Percentiles rank a stretch among this genome's conserved stretches.
Evolutionary conservation across 306 rosid genomes (phyloP).

Genomic region (Potentilla sterilis): DNA sequence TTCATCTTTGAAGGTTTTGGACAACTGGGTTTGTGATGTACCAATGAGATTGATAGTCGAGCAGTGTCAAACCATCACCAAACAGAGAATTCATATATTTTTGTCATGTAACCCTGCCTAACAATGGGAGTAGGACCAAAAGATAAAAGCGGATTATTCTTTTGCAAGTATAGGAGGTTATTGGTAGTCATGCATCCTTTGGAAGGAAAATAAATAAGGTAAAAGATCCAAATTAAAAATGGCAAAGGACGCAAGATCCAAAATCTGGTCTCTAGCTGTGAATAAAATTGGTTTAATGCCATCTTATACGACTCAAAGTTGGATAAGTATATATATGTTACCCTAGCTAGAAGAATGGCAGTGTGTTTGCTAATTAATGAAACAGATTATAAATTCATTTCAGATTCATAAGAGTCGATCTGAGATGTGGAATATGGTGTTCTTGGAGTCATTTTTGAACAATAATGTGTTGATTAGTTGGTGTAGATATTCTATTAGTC

Average conservation of each 20-base stretch:
- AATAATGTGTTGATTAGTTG: not conserved
- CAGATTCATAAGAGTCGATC: not conserved
- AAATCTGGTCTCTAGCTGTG: conserved; percentile 51
- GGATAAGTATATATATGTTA: conserved; percentile 44
- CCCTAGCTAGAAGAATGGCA: conserved; percentile 27
- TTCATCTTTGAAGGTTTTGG: not conserved
- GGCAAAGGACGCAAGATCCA: conserved; percentile 70
- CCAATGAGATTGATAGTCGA: not conserved
- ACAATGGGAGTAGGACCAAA: not conserved
- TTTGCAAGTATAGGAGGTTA: not conserved
- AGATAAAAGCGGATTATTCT: conserved; percentile 4
- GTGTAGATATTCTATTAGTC: too few relatives aligned
- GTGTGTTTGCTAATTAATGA: too few relatives aligned
- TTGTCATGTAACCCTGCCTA: not conserved
- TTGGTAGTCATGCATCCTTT: conserved; percentile 36
- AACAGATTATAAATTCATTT: too few relatives aligned
- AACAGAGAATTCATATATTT: not conserved
- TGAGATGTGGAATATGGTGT: not conserved
- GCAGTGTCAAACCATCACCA: not conserved
- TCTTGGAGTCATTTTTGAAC: not conserved
- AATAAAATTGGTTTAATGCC: conserved; percentile 36
- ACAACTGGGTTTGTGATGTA: not conserved
- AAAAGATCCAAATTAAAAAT: conserved; percentile 18
- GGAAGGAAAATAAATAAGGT: conserved; percentile 11
- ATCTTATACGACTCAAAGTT: conserved; percentile 34